Percentiles rank a stretch among this genome's conserved stretches.
Evolutionary conservation across 2,329 filamentous ascomycete species (phyloP).

Genomic region (Talaromyces marneffei): DNA sequence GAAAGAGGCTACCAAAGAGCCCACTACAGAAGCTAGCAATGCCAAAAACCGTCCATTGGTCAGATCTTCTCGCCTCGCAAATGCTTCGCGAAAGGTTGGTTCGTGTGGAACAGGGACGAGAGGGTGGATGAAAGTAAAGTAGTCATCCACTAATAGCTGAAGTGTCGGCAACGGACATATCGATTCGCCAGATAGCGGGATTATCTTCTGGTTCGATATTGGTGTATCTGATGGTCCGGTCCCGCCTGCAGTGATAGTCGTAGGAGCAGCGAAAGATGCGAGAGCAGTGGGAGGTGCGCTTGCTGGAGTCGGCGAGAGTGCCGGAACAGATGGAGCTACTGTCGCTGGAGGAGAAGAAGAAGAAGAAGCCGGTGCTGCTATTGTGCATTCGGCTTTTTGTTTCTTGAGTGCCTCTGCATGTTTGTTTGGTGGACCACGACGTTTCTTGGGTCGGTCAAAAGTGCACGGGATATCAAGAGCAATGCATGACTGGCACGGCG

Average conservation of each 20-base stretch:
- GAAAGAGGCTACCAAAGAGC: conserved; percentile 40
- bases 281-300: not conserved
- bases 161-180: conserved; percentile 41
- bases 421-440: conserved; percentile 60
- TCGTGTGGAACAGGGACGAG: conserved; percentile 44
- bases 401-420: conserved; percentile 63
- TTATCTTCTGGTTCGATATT: conserved; percentile 19
- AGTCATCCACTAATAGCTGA: conserved; percentile 41
- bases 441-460: conserved; percentile 57
- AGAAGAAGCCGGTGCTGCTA: not conserved
- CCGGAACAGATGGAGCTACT: not conserved
- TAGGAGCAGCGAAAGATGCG: not conserved
- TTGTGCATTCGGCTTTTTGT: conserved; percentile 42
- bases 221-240: not conserved
- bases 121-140: conserved; percentile 45
- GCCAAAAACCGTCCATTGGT: conserved; percentile 40
- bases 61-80: conserved; percentile 39
- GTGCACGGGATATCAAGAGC: conserved; percentile 63
- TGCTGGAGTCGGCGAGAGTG: not conserved
- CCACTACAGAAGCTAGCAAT: conserved; percentile 43
- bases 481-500: conserved; percentile 60
- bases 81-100: conserved; percentile 40
- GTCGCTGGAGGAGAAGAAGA: not conserved
- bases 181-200: conserved; percentile 45
- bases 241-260: not conserved